Evolutionary conservation across 1,284 basidiomycete genomes (phyloP).

Genomic region (Naganishia albida): DNA sequence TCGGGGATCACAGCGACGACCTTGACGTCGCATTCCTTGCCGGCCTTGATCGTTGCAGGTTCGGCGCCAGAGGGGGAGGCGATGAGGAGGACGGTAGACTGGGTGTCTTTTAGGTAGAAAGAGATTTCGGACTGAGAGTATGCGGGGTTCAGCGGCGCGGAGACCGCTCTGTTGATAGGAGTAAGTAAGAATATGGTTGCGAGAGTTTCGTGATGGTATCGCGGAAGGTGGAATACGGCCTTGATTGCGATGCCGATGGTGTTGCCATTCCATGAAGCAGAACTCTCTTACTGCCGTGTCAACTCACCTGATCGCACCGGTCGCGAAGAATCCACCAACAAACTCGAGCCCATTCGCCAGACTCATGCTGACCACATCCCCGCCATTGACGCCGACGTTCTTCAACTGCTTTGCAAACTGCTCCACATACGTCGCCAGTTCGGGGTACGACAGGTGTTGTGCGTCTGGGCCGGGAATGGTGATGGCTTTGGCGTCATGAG

Average conservation of each 20-base stretch:
- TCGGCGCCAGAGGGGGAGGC: conserved; percentile 24
- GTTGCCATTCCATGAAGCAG: too few species aligned
- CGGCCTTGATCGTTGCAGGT: conserved; percentile 37
- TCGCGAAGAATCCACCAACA: conserved; percentile 50
- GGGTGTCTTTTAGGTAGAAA: conserved; percentile 53
- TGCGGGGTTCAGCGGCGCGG: conserved; percentile 56
- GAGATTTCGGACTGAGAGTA: conserved; percentile 53
- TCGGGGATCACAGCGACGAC: conserved; percentile 24
- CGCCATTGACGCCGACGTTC: conserved; percentile 32
- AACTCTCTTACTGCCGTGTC: too few species aligned
- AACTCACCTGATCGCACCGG: conserved; percentile 15
- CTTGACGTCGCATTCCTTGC: conserved; percentile 39
- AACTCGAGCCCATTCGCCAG: conserved; percentile 53
- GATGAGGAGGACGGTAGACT: conserved; percentile 43
- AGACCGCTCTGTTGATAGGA: conserved; percentile 42
- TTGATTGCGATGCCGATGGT: neutral
- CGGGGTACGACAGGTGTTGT: conserved; percentile 32
- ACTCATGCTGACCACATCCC: conserved; percentile 46
- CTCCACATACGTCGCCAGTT: conserved; percentile 33
- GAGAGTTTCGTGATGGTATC: neutral
- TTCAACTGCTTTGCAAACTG: conserved; percentile 31
- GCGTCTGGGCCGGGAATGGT: conserved; percentile 31
- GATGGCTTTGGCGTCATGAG: conserved; percentile 20
- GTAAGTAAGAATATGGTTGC: neutral
- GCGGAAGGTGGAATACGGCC: neutral